Conservation (phyloP, 805 yeast genomes). For the Komagataella pseudopastoris region DNA sequence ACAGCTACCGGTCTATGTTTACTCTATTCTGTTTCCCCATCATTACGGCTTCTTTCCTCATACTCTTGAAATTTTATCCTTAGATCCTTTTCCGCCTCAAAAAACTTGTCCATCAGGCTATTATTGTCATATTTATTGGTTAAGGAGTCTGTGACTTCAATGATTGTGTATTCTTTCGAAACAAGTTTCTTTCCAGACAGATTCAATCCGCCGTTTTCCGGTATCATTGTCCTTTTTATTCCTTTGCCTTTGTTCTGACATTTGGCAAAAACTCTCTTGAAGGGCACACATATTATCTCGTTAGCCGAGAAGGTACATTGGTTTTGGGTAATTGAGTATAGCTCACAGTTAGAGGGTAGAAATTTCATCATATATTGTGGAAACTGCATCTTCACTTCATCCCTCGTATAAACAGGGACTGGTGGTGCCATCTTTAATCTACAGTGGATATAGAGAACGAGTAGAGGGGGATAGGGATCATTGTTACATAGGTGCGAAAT, state of each 20-base stretch:
- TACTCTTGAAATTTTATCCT: conserved; percentile 10
- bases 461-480: neutral
- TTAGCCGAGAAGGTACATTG: conserved; percentile 32
- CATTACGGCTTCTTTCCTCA: neutral
- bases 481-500: neutral
- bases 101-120: conserved; percentile 12
- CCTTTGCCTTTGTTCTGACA: conserved; percentile 18
- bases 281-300: conserved; percentile 31
- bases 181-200: conserved; percentile 7
- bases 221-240: conserved; percentile 10
- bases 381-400: conserved; percentile 17
- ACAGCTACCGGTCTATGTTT: neutral
- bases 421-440: conserved; percentile 31
- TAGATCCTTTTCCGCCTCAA: conserved; percentile 17
- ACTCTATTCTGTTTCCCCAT: neutral
- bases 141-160: conserved; percentile 23
- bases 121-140: conserved; percentile 18
- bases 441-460: neutral
- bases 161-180: conserved; percentile 11
- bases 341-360: conserved; percentile 10
- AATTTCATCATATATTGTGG: conserved; percentile 6
- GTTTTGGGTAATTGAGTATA: conserved; percentile 28
- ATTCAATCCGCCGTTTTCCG: neutral
- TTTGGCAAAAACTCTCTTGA: conserved; percentile 30
- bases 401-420: conserved; percentile 26